These are phyloP conservation scores for Termitomyces sp. DNA, from an alignment of 768 basidiomycete genomes.

Conservation along the genomic window DNA sequence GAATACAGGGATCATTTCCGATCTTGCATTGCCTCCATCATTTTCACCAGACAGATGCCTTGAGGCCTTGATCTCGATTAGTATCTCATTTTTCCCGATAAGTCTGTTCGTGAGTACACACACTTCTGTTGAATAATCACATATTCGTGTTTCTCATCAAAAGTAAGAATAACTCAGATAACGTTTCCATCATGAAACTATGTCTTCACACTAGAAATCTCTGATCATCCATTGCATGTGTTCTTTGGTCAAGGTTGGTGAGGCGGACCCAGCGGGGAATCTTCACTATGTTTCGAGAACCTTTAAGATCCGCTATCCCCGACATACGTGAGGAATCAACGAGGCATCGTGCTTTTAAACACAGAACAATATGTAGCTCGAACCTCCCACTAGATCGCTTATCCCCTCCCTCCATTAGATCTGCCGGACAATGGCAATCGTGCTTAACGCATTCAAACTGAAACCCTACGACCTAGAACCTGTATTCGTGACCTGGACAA, in stretches of 20 bases:
- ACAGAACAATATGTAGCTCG: too few species aligned
- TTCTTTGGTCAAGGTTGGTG: neutral
- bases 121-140: neutral
- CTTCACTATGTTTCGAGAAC: neutral
- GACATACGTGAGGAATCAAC: conserved; percentile 12
- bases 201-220: neutral
- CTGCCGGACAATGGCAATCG: conserved; percentile 14
- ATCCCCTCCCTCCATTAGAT: neutral
- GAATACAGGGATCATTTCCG: neutral
- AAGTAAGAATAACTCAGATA: neutral
- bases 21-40: neutral
- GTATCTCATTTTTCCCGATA: neutral
- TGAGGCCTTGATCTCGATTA: neutral
- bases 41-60: neutral
- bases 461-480: conserved; percentile 74
- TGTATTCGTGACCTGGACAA: conserved; percentile 56
- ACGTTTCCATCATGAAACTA: neutral
- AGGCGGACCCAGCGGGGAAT: neutral
- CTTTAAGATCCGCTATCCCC: neutral
- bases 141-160: neutral
- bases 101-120: neutral
- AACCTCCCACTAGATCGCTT: neutral
- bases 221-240: neutral
- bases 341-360: conserved; percentile 16
- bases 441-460: conserved; percentile 76